Evolutionary conservation across 2,329 filamentous ascomycete species (phyloP).

Genomic region (Ilyonectria mors-panacis): DNA sequence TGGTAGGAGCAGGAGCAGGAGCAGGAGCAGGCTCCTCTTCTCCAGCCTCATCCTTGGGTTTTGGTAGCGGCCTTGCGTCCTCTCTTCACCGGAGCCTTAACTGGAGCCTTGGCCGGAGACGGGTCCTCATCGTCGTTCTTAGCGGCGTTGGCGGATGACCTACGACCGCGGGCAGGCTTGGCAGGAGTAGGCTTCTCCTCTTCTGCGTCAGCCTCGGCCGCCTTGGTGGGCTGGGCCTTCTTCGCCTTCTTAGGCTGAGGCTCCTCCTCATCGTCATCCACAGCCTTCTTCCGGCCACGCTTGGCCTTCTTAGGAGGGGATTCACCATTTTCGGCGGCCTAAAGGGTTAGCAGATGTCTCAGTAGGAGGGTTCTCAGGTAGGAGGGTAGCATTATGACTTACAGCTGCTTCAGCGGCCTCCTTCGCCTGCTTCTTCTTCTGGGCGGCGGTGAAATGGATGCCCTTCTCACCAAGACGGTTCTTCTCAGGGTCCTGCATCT

Average conservation of each 20-base stretch:
- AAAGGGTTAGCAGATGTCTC: conserved; percentile 34
- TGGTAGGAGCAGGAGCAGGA: conserved; percentile 37
- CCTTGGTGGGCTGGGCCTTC: conserved; percentile 47
- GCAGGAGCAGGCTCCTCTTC: conserved; percentile 35
- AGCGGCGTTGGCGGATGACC: conserved; percentile 38
- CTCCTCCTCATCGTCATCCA: conserved; percentile 52
- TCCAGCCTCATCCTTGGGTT: conserved; percentile 39
- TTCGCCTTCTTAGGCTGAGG: conserved; percentile 56
- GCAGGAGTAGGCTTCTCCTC: conserved; percentile 36
- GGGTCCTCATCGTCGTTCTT: conserved; percentile 40
- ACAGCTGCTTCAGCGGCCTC: conserved; percentile 48
- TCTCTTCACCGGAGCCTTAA: conserved; percentile 51
- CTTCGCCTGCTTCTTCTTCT: conserved; percentile 56
- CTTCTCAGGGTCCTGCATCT: conserved; percentile 77
- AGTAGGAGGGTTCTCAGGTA: neutral
- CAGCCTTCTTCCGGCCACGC: conserved; percentile 54
- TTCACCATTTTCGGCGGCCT: conserved; percentile 48
- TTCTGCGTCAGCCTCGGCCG: conserved; percentile 41
- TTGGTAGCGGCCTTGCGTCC: conserved; percentile 30
- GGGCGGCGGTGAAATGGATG: conserved; percentile 65
- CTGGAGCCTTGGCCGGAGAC: conserved; percentile 39
- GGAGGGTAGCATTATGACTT: conserved; percentile 23
- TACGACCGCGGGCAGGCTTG: conserved; percentile 44
- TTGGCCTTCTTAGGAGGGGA: conserved; percentile 53
- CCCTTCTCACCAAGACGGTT: conserved; percentile 79